Percentiles rank a stretch among this genome's conserved stretches.
Conservation (phyloP, 768 basidiomycete species). For the Naganishia kalamii region DNA sequence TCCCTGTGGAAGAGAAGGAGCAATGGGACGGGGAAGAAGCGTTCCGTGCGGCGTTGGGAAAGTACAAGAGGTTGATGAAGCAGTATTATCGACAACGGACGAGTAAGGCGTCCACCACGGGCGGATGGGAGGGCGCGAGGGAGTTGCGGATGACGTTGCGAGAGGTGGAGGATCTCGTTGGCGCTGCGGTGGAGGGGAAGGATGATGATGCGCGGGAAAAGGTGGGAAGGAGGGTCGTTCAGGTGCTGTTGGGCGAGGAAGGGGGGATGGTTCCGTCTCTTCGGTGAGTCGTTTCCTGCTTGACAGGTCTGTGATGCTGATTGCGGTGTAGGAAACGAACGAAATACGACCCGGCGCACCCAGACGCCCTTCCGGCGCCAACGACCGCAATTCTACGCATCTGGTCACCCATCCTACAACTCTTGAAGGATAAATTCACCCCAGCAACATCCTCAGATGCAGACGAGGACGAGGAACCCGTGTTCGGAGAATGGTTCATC, state of each 20-base stretch:
- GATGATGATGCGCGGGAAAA: conserved; percentile 54
- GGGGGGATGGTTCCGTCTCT: conserved; percentile 76
- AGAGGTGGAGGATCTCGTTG: conserved; percentile 24
- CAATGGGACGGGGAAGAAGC: conserved; percentile 58
- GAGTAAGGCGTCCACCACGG: conserved; percentile 16
- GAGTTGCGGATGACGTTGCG: conserved; percentile 44
- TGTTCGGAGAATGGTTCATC: not conserved
- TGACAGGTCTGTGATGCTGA: not conserved
- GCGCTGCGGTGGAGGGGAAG: conserved; percentile 1
- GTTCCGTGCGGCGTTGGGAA: conserved; percentile 53
- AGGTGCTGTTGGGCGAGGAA: conserved; percentile 60
- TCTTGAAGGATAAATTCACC: not conserved
- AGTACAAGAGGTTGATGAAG: conserved; percentile 50
- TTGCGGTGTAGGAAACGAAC: conserved; percentile 19
- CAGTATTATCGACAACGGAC: conserved; percentile 55
- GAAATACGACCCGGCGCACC: not conserved
- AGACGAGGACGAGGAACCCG: not conserved
- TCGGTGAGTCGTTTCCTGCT: conserved; percentile 54
- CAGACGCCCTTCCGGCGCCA: not conserved
- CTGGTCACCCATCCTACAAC: conserved; percentile 18
- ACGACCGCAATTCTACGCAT: not conserved
- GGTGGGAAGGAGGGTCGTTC: conserved; percentile 65
- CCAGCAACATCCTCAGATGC: not conserved
- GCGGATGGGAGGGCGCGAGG: conserved; percentile 43
- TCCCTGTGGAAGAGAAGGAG: conserved; percentile 46